Base-by-base conservation (phyloP, 495 filamentous ascomycete genomes). In the Penicillium herquei region DNA sequence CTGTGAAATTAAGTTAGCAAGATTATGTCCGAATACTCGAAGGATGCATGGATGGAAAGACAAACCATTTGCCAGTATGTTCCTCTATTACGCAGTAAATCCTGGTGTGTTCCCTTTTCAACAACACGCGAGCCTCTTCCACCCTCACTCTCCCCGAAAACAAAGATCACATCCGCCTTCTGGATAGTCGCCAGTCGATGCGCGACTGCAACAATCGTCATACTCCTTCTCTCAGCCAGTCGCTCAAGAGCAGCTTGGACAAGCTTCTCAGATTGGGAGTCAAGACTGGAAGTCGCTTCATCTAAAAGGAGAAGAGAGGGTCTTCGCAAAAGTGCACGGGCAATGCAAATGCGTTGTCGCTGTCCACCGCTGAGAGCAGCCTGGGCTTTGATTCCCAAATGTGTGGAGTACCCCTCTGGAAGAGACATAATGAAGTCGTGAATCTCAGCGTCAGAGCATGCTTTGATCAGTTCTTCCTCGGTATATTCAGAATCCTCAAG, bases 251-350 rank as follows among this genome's bases (percentile, higher is more conserved):
- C 86, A 17, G 76, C 75, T 68, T 91, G 87, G 6, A 93, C 78
- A 30, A 86, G 62, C 54, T 77, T 78, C 72, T 93, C 89, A 12
- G 80, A 82, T 68, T 88, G 80, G 3, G 84, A 82, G 57, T 93
- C 89, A n/a, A 92, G 73, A 18, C 82, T 81, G 17, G 77, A 82
- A 2, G 89, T 92, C 3, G 89, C 84, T 70, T 92, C 89, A 59
- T 93, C 89, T 1, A 93, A 72, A 11, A 94, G 66, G 52, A 92
- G 66, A 21, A 92, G 71, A 18, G 74, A 68, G 1, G 90, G 88
- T 37, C 86, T 79, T 10, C 88, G 79, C 3, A 94, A 78, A 26
- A 92, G 70, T 0, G 89, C 88, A 11, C 89, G 70, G 0, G 89
- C 89, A 37, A 94, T 87, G 5, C 84, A 78, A 12, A 94, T 65